Evolutionary conservation across 768 basidiomycete species (phyloP).

Genomic region (Fomitopsis serialis): DNA sequence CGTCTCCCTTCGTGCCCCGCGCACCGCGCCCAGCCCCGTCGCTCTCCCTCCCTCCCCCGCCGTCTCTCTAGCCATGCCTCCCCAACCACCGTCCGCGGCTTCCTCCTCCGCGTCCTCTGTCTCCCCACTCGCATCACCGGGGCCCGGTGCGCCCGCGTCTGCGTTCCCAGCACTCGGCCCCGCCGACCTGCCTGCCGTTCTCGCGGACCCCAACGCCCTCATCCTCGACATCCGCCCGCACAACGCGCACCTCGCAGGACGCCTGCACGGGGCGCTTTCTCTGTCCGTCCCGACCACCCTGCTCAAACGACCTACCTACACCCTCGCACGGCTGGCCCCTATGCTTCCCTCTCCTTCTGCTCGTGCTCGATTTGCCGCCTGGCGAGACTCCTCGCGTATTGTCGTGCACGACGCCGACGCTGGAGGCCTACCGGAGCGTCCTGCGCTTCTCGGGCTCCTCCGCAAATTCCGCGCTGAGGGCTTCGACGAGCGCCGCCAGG

Average conservation of each 20-base stretch:
- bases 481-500: conserved; percentile 43
- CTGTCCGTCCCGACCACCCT: conserved; percentile 93
- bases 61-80: conserved; percentile 2
- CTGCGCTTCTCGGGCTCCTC: conserved; percentile 68
- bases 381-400: conserved; percentile 56
- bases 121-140: conserved; percentile 1
- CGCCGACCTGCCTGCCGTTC: conserved; percentile 23
- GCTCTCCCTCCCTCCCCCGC: background rate
- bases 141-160: conserved; percentile 11
- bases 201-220: conserved; percentile 41
- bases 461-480: conserved; percentile 67
- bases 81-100: conserved; percentile 6
- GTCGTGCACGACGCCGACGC: conserved; percentile 88
- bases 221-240: conserved; percentile 88
- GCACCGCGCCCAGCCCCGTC: conserved; percentile 14
- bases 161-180: conserved; percentile 23
- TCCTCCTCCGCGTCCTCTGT: conserved; percentile 22
- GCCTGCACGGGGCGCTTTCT: conserved; percentile 68
- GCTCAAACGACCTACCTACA: conserved; percentile 85
- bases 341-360: conserved; percentile 70
- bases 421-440: conserved; percentile 47
- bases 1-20: conserved; percentile 3
- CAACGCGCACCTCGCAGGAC: conserved; percentile 60
- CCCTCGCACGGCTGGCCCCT: conserved; percentile 65
- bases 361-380: conserved; percentile 53